phyloP scores from a whole-genome alignment of 441 rosid genomes.

The Populus trichocarpa region DNA sequence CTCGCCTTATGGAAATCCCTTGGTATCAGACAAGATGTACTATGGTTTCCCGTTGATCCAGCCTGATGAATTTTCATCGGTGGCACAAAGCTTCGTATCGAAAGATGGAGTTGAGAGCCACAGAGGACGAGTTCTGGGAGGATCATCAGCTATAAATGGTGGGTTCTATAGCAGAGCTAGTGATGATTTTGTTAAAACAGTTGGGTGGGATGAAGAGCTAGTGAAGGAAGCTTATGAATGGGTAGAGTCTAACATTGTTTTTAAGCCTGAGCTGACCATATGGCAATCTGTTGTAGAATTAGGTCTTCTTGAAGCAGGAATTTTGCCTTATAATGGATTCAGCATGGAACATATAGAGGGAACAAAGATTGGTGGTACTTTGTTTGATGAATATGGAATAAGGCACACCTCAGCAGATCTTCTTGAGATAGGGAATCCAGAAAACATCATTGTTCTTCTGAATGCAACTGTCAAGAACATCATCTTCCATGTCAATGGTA shows the following conservation, averaged over 20 bases:
- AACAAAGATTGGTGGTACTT: slow-evolving; percentile 70
- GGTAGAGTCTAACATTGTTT: slow-evolving; percentile 71
- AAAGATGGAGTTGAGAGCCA: slow-evolving; percentile 46
- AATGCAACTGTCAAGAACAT: slow-evolving; percentile 59
- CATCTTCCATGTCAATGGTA: slow-evolving; percentile 42
- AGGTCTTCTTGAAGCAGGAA: slow-evolving; percentile 72
- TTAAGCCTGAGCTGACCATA: slow-evolving; percentile 49
- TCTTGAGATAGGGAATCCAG: slow-evolving; percentile 43
- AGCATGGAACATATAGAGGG: slow-evolving; percentile 69
- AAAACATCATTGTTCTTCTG: slow-evolving; percentile 47
- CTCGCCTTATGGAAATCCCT: slow-evolving; percentile 60
- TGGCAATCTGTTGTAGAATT: slow-evolving; percentile 64
- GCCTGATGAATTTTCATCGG: slow-evolving; percentile 49
- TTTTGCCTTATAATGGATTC: slow-evolving; percentile 62
- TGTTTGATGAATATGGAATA: slow-evolving; percentile 51
- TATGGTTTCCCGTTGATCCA: slow-evolving; percentile 56
- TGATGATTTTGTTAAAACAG: slow-evolving; percentile 37
- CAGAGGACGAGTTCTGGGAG: slow-evolving; percentile 76
- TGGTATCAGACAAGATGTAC: slow-evolving; percentile 31
- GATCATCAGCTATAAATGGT: slow-evolving; percentile 69
- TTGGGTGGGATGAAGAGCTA: slow-evolving; percentile 59
- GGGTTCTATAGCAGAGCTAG: slow-evolving; percentile 79
- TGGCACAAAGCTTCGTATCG: slow-evolving; percentile 60
- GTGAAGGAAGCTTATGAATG: slow-evolving; percentile 61
- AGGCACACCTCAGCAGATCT: slow-evolving; percentile 83